These are phyloP conservation scores for Gaillardinia entomophila DNA, from an alignment of 805 yeast species.

Conservation along the genomic window DNA sequence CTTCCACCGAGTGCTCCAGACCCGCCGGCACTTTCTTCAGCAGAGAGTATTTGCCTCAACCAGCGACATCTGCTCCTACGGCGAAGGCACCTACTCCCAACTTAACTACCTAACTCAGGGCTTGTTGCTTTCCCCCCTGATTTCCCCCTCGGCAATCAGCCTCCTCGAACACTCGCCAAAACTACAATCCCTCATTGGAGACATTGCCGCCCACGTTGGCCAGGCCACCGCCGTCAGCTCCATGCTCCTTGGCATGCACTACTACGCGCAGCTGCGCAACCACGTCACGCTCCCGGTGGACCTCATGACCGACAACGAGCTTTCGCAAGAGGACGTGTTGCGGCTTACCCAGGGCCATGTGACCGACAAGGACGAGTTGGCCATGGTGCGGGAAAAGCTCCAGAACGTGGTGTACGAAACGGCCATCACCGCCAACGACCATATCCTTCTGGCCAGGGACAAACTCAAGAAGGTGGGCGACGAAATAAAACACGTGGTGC, in stretches of 20 bases:
- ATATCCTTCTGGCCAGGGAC: slow-evolving; percentile 60
- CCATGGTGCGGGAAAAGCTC: slow-evolving; percentile 30
- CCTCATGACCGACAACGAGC: slow-evolving; percentile 42
- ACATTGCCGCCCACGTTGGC: slow-evolving; percentile 74
- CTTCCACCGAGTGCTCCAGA: slow-evolving; percentile 55
- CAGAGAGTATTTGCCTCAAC: slow-evolving; percentile 41
- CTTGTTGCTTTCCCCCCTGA: slow-evolving; percentile 47
- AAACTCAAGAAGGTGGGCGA: slow-evolving; percentile 38
- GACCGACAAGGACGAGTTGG: slow-evolving; percentile 14
- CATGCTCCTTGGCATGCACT: slow-evolving; percentile 53
- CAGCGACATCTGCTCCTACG: slow-evolving; percentile 64
- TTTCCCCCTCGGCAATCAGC: slow-evolving; percentile 50
- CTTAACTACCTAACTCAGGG: slow-evolving; percentile 63
- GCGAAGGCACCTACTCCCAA: slow-evolving; percentile 77
- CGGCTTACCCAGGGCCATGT: slow-evolving; percentile 42
- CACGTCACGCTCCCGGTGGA: slow-evolving; percentile 61
- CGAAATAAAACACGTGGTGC: slow-evolving; percentile 28
- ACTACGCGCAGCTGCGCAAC: slow-evolving; percentile 46
- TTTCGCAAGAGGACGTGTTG: slow-evolving; percentile 62
- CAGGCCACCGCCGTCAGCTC: slow-evolving; percentile 73
- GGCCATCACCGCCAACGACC: slow-evolving; percentile 77
- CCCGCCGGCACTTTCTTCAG: slow-evolving; percentile 49
- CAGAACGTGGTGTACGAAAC: slow-evolving; percentile 62
- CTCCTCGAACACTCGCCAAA: slow-evolving; percentile 41
- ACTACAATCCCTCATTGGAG: slow-evolving; percentile 44